Base-by-base conservation (phyloP, 2,329 filamentous ascomycete species). In the Nemania serpens region DNA sequence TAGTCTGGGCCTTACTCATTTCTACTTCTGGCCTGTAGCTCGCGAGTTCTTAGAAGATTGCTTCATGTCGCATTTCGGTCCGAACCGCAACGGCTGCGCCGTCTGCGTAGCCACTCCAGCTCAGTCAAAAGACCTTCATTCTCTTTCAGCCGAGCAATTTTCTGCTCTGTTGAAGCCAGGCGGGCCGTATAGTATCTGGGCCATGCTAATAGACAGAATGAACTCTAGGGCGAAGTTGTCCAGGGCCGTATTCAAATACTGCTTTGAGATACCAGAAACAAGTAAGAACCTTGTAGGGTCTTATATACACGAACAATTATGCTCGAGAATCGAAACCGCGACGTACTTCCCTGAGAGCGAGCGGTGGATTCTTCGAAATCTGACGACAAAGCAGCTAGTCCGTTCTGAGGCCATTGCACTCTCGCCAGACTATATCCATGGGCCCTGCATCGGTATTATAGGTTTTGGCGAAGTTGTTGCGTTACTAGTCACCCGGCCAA, bases 301-400 rank as follows among this genome's bases (percentile, higher is more conserved):
- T n/a, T n/a, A n/a, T n/a, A n/a, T n/a, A n/a, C n/a, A n/a, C n/a
- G n/a, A n/a, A n/a, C n/a, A n/a, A n/a, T n/a, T n/a, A n/a, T n/a
- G n/a, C 37, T 41, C 5, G 37, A 12, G 6, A 2, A n/a, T 41
- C 11, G 15, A 41, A 41, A 6, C 13, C 5, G n/a, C 11, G 15
- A 62, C 47, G 37, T 73, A 72, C 60, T 71, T 68, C 54, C 71
- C 69, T 3, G 45, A 42, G n/a, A 63, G 71, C 46, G 64, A 73
- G 53, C 61, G 48, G 3, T 75, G 70, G 72, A 63, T 75, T 51
- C 64, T 75, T 25, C 69, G 74, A 37, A 75, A 75, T 58, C 33
- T 74, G 49, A 74, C 72, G 1, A 73, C 66, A 5, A 70, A 70
- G 37, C 66, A 75, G 46, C 74, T 71, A 18, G 70, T 75, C 36